Evolutionary conservation across 441 rosid genomes (phyloP), one percentile per base, ranked within the genome.

Genomic region (Eruca vesicaria): DNA sequence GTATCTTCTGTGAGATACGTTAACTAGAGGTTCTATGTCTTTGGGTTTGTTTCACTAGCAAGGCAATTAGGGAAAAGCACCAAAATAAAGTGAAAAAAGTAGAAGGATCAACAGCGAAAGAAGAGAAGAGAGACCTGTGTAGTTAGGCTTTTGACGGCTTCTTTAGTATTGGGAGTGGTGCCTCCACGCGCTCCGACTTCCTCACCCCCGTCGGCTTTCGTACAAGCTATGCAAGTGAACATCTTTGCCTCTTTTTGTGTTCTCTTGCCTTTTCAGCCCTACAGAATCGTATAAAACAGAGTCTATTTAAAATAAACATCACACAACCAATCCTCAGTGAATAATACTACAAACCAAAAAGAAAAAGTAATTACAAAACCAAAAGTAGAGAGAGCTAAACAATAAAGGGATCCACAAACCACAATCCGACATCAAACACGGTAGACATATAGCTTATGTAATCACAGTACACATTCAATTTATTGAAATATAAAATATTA

Each of bases 61-160:
- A 69, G 75, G 81, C 71, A 74, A 59, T 57, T 69, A 20, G 15
- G 10, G 19, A 56, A 67, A 38, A 74, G 77, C 55, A 78, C 7
- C 31, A 73, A 56, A 78, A 59, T 67, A 78, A 74, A 63, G 75
- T 55, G 59, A 29, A 74, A n/a, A 61, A 26, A 61, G 65, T 52
- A 75, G 28, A 60, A 21, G 65, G 69, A 66, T 67, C 70, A 79
- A 66, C 35, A 73, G 58, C 9, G 72, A 66, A 69, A 33, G 71
- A 71, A 32, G 75, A 67, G 60, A 68, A 60, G 69, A 80, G 35
- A 32, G 15, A 96, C 99, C 98, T 96, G 99, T 48, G 95, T 66
- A 63, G 99, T 96, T 73, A 96, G 92, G 97, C 97, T 90, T 86
- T 91, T 96, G 93, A 93, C 99, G 89, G 98, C 93, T 82, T 96